These are phyloP conservation scores for Phlebopus sp. DNA, from an alignment of 1,284 basidiomycete genomes.

Conservation along the genomic window DNA sequence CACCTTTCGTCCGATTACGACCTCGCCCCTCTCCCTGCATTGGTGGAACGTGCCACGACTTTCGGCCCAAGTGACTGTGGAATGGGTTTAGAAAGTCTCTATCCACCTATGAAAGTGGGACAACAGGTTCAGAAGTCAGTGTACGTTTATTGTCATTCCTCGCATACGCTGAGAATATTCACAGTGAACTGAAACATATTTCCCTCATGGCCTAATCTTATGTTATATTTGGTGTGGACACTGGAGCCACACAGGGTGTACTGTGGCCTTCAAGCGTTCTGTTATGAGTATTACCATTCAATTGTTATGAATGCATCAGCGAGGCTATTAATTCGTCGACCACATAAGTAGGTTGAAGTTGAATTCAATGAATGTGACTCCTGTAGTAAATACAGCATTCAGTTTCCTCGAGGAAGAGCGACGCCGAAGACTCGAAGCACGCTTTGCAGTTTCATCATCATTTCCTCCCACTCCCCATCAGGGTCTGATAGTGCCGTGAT, in stretches of 20 bases:
- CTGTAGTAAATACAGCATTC: not conserved
- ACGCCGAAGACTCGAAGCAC: conserved; percentile 61
- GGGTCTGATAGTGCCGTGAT: conserved; percentile 92
- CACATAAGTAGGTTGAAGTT: conserved; percentile 24
- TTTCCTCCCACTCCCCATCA: conserved; percentile 92
- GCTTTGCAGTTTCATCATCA: conserved; percentile 79
- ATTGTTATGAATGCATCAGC: too few relatives aligned
- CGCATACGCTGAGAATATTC: conserved; percentile 10
- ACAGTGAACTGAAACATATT: conserved; percentile 79
- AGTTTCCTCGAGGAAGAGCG: conserved; percentile 19
- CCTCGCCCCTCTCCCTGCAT: conserved; percentile 57
- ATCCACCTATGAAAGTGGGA: conserved; percentile 81
- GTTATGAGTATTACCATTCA: too few relatives aligned
- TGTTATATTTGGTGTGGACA: not conserved
- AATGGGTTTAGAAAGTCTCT: conserved; percentile 46
- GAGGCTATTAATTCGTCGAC: too few relatives aligned
- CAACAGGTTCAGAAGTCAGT: conserved; percentile 81
- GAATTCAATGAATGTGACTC: conserved; percentile 26
- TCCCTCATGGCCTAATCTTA: conserved; percentile 64
- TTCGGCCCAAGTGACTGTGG: conserved; percentile 39
- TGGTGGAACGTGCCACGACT: conserved; percentile 45
- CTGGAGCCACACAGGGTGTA: not conserved
- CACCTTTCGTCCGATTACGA: conserved; percentile 85
- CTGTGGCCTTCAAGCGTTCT: not conserved
- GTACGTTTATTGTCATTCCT: not conserved